These are phyloP conservation scores for Schwanniomyces yamadae DNA, from an alignment of 805 yeast genomes.

Conservation along the genomic window DNA sequence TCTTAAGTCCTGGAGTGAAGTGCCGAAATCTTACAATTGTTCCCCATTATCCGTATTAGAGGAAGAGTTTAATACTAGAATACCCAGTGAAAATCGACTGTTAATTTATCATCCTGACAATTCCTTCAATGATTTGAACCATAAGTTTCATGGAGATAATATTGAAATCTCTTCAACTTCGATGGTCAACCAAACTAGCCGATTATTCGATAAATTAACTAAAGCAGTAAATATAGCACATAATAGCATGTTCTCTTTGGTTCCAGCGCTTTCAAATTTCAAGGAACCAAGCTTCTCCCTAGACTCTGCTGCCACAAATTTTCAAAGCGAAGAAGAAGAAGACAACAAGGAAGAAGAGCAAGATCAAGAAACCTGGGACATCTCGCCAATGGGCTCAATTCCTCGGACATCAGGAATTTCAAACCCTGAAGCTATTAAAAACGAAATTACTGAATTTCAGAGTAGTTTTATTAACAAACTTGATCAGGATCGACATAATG, in stretches of 20 bases:
- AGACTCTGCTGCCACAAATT: conserved; percentile 7
- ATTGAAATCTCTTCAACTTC: too few species aligned
- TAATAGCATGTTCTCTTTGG: conserved; percentile 15
- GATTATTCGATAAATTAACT: conserved; percentile 11
- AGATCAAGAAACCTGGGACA: conserved; percentile 2
- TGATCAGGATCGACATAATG: conserved; percentile 6
- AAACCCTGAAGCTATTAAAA: conserved; percentile 13
- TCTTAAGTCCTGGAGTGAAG: background rate
- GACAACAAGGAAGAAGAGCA: conserved; percentile 7
- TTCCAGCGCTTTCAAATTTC: conserved; percentile 9
- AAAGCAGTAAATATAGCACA: conserved; percentile 14
- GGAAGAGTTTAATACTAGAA: conserved; percentile 22
- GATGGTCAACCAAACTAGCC: too few species aligned
- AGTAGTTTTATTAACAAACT: conserved; percentile 26
- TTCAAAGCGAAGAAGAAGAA: conserved; percentile 27
- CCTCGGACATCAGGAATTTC: conserved; percentile 7
- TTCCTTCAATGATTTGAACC: conserved; percentile 13
- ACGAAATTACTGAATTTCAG: conserved; percentile 32
- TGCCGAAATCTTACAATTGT: conserved; percentile 12
- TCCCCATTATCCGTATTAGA: conserved; percentile 28
- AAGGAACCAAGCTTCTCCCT: background rate
- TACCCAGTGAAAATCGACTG: background rate
- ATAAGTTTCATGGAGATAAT: background rate
- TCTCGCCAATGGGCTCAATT: background rate
- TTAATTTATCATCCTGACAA: conserved; percentile 16